Base-by-base conservation (phyloP, 106 monocot species). In the Acanthochlamys bracteata region DNA sequence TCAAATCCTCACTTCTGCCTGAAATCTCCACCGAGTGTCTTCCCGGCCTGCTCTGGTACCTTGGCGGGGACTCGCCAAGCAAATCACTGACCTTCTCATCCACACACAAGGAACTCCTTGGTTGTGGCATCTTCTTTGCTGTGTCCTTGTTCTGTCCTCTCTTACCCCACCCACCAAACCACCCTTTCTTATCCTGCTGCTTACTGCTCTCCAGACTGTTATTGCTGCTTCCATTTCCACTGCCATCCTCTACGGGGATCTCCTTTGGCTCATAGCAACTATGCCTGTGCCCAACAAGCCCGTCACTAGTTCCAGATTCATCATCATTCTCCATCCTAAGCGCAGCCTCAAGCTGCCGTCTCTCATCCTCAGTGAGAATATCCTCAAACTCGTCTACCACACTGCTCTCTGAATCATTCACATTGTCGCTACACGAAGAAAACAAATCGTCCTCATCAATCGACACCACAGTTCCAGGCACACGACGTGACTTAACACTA, bases 111-210 rank as follows among this genome's bases (percentile, higher is more conserved):
- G 89, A 89, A 59, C 78, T 85, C 65, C 93, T 80, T 39, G 89
- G 80, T 45, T 79, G 84, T 59, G 61, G 69, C 25, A 67, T 42
- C 73, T 78, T 93, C 76, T 74, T 82, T 77, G 72, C 24, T 49
- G 49, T 33, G 6, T 20, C 80, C 4, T 78, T 74, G 1, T 42
- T 51, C 9, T 69, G 64, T 20, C 54, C 54, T 53, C 69, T 82
- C 76, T 74, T 83, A 10, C 93, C 85, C 93, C 93, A 89, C n/a
- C 73, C 66, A 47, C 82, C 75, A 73, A 93, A 85, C 93, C 93
- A 93, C 41, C 89, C 75, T 43, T 78, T 89, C 47, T 74, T 93
- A 4, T 80, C 88, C 22, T 77, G 65, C 63, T 75, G 49, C 49
- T 49, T 49, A 9, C 17, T 49, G 49, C 9, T 49, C 12, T 17